phyloP scores from a whole-genome alignment of 108 stramenopile species.

The Pseudonitzschia delicatissima region DNA sequence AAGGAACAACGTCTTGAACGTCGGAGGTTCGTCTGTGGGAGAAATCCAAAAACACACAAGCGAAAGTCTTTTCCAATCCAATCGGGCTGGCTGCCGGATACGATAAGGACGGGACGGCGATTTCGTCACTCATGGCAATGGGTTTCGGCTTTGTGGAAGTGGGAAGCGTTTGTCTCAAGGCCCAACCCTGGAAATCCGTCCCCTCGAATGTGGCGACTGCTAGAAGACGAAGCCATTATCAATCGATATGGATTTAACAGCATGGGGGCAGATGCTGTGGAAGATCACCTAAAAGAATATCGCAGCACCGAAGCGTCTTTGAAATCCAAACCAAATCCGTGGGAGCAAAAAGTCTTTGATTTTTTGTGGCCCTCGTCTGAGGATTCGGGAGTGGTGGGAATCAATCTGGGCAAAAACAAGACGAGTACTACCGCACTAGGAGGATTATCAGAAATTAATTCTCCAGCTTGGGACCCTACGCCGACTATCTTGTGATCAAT shows the following conservation, averaged over 20 bases:
- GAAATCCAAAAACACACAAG: too few relatives aligned
- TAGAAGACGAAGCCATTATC: slow-evolving; percentile 88
- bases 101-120: slow-evolving; percentile 89
- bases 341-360: neutral
- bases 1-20: slow-evolving; percentile 32
- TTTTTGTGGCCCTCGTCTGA: neutral
- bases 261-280: slow-evolving; percentile 64
- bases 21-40: slow-evolving; percentile 10
- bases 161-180: slow-evolving; percentile 87
- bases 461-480: slow-evolving; percentile 74
- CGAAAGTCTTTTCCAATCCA: slow-evolving; percentile 62
- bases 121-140: slow-evolving; percentile 69
- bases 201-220: slow-evolving; percentile 92
- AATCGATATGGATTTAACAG: slow-evolving; percentile 97
- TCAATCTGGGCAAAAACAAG: slow-evolving; percentile 97
- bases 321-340: slow-evolving; percentile 4
- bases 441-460: slow-evolving; percentile 85
- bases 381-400: slow-evolving; percentile 59
- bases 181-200: slow-evolving; percentile 94
- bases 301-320: slow-evolving; percentile 65
- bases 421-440: slow-evolving; percentile 48
- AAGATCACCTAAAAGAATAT: slow-evolving; percentile 49
- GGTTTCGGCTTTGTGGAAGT: slow-evolving; percentile 92
- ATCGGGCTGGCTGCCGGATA: slow-evolving; percentile 97
- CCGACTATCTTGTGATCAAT: slow-evolving; percentile 96